Percentiles rank a stretch among this genome's conserved stretches.
Evolutionary conservation across 2,329 filamentous ascomycete species (phyloP).

Genomic region (Fusarium secorum): DNA sequence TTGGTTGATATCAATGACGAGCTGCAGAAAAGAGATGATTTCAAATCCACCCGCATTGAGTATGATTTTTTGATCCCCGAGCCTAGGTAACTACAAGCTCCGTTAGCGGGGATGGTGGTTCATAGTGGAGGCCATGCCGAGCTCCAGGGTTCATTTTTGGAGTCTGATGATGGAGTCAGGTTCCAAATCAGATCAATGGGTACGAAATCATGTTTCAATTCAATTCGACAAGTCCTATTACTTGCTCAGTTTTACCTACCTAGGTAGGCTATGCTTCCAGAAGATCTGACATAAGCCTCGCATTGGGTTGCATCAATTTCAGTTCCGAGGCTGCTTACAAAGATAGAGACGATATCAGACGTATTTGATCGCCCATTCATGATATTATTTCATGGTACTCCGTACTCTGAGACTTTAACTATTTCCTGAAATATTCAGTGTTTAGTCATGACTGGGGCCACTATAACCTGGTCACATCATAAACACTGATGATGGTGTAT

Average conservation of each 20-base stretch:
- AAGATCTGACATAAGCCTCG: not conserved
- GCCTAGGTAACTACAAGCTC: conserved; percentile 4
- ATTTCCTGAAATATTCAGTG: not conserved
- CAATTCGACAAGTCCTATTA: not conserved
- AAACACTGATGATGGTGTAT: conserved; percentile 8
- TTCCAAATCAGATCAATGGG: conserved; percentile 4
- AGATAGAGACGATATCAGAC: not conserved
- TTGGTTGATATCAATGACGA: conserved; percentile 15
- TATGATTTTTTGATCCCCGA: conserved; percentile 32
- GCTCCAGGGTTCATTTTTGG: conserved; percentile 4
- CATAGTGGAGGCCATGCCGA: not conserved
- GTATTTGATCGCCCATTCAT: not conserved
- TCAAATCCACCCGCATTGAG: conserved; percentile 35
- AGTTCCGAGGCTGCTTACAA: not conserved
- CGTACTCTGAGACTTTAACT: not conserved
- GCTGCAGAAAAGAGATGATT: conserved; percentile 35
- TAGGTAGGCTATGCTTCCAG: not conserved
- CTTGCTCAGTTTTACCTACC: not conserved
- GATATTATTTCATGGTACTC: not conserved
- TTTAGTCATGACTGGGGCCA: not conserved
- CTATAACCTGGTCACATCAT: conserved; percentile 7
- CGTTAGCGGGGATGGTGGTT: conserved; percentile 19
- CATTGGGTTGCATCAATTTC: not conserved
- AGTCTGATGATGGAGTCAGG: not conserved
- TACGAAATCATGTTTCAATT: conserved; percentile 26